These are phyloP conservation scores for Sarcomyxa edulis DNA, from an alignment of 768 basidiomycete species.

Conservation along the genomic window DNA sequence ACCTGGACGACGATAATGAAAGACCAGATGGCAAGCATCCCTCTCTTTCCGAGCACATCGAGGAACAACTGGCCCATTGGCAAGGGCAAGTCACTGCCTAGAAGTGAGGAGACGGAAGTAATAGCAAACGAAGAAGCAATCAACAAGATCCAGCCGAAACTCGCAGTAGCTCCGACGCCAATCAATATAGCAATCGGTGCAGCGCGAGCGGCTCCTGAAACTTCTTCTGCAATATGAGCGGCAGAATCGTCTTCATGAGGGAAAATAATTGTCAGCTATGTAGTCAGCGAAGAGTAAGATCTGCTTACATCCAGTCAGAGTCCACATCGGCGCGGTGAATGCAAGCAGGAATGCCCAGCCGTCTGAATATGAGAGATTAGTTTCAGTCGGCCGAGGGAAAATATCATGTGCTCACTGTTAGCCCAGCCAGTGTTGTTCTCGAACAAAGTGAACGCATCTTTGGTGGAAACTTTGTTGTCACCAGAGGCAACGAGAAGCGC, in stretches of 20 bases:
- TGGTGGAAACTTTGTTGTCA: constrained; percentile 55
- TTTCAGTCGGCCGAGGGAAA: too few relatives aligned
- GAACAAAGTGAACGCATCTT: constrained; percentile 62
- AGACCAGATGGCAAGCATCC: constrained; percentile 71
- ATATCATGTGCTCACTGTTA: constrained; percentile 47
- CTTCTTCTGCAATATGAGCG: constrained; percentile 72
- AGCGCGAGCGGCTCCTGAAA: constrained; percentile 53
- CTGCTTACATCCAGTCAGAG: constrained; percentile 64
- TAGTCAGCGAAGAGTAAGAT: not conserved
- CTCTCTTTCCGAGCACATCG: constrained; percentile 56
- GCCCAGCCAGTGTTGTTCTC: constrained; percentile 71
- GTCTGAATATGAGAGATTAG: constrained; percentile 33
- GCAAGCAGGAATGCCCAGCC: constrained; percentile 72
- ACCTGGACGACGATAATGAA: constrained; percentile 58
- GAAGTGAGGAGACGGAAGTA: constrained; percentile 43
- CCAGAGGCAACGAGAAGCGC: constrained; percentile 53
- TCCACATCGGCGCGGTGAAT: constrained; percentile 78
- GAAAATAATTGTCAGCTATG: constrained; percentile 5
- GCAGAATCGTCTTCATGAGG: constrained; percentile 59
- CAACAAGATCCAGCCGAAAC: constrained; percentile 60
- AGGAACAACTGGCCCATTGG: constrained; percentile 73
- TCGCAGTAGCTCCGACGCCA: constrained; percentile 53
- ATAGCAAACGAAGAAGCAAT: constrained; percentile 66
- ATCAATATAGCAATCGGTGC: constrained; percentile 69
- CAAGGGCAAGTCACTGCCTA: constrained; percentile 47